These are phyloP conservation scores for Diaporthe ilicicola DNA, from an alignment of 2,329 filamentous ascomycete species.

Conservation along the genomic window DNA sequence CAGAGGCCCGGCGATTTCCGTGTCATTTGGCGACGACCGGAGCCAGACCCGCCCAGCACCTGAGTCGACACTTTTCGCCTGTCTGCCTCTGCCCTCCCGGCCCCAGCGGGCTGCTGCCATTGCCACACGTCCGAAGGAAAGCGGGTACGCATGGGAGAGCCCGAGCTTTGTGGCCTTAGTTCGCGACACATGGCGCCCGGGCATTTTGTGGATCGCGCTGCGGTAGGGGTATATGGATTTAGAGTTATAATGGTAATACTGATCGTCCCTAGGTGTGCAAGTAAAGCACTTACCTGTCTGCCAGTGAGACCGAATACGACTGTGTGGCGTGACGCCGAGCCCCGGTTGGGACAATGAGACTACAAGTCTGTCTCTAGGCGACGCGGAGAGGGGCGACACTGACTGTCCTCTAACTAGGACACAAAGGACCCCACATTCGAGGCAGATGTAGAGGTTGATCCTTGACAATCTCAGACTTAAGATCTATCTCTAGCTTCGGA, in stretches of 20 bases:
- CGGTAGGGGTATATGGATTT: background rate
- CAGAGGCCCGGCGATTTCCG: slow-evolving; percentile 4
- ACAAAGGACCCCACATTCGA: background rate
- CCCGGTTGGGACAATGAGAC: background rate
- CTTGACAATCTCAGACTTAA: background rate
- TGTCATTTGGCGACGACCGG: background rate
- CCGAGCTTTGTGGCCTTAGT: background rate
- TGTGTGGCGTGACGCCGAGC: background rate
- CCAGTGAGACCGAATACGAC: too few relatives aligned
- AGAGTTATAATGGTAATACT: slow-evolving; percentile 6
- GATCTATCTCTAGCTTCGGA: background rate
- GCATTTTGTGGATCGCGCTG: background rate
- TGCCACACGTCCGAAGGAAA: too few relatives aligned
- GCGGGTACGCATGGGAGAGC: slow-evolving; percentile 6
- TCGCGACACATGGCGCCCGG: too few relatives aligned
- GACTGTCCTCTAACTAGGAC: background rate
- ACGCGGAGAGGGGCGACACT: background rate
- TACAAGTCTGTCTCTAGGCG: background rate
- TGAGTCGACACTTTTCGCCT: slow-evolving; percentile 14
- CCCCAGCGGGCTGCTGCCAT: background rate
- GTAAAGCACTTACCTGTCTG: too few relatives aligned
- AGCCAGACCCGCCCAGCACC: background rate
- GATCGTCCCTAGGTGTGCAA: background rate
- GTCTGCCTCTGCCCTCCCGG: too few relatives aligned
- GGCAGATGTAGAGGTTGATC: background rate